A percentile compares a stretch with the other conserved stretches of the same genome.
phyloP scores from a whole-genome alignment of 208 protist species.

The Acanthamoeba healyi region DNA sequence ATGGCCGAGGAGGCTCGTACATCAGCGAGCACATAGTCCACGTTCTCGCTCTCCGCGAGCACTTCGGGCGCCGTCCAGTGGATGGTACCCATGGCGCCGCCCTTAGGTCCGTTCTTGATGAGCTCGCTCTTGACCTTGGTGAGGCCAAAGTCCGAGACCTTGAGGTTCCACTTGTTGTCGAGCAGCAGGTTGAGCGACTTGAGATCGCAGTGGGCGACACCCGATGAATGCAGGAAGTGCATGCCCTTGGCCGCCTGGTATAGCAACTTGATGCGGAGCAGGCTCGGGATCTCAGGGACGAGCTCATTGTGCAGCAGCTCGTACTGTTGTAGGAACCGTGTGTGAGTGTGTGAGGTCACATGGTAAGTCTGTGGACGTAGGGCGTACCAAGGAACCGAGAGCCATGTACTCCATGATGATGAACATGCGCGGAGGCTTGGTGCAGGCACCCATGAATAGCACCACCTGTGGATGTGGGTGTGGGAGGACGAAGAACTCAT shows the following conservation, averaged over 20 bases:
- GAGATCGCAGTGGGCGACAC: background rate
- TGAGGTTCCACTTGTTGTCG: background rate
- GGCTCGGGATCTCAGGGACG: background rate
- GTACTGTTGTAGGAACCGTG: no score
- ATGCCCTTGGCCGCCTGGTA: slow-evolving; percentile 67
- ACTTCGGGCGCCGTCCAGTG: slow-evolving; percentile 43
- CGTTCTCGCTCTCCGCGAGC: background rate
- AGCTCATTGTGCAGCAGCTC: slow-evolving; percentile 47
- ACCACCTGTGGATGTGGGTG: slow-evolving; percentile 19
- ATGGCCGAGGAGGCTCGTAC: no score
- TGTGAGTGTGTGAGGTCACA: no score
- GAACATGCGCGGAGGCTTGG: slow-evolving; percentile 29
- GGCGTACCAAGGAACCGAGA: no score
- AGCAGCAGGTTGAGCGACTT: slow-evolving; percentile 7
- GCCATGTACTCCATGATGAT: no score
- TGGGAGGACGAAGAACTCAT: background rate
- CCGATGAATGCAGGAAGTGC: slow-evolving; percentile 59
- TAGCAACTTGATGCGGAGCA: background rate
- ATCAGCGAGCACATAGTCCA: background rate
- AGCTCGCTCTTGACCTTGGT: background rate
- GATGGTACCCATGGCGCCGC: background rate
- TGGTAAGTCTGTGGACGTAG: no score
- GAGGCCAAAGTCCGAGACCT: background rate
- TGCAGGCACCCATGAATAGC: slow-evolving; percentile 46
- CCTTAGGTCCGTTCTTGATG: background rate